Base-by-base conservation (phyloP, 163 green algal genomes). In the Volvox carteri region DNA sequence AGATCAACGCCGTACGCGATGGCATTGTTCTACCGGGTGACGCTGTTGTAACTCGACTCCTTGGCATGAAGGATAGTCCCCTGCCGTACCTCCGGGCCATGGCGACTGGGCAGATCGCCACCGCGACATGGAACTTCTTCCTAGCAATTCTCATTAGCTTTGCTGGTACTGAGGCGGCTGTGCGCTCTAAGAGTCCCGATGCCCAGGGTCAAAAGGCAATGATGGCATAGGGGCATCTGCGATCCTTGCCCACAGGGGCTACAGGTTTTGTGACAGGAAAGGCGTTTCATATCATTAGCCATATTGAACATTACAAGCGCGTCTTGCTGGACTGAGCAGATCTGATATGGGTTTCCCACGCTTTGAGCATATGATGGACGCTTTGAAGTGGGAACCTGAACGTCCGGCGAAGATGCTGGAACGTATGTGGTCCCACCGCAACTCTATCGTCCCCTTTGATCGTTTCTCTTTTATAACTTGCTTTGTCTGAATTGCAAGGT, bases 91-190 rank as follows among this genome's bases (percentile, higher is more conserved):
- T 86, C 5, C 58, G 60, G 0, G 78, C 78, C 3, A 23, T 78
- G 14, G 78, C 60, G 28, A 41, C 58, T 2, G 78, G 78, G 9
- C 78, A 78, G 44, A 46, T 86, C 11, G 25, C 78, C 4, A 50
- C 41, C 4, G 78, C 78, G 1, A 73, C 78, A 3, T 78, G 58
- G 60, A 86, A 86, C 41, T 78, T 86, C n/a, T 50, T 86, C 14
- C 41, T 86, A 1, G 78, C 42, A 9, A 78, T 86, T 42, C n/a
- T 77, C 8, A 35, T 86, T 33, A 19, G 60, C 58, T 23, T 67
- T 12, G 60, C 58, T 0, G 78, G 58, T 14, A 67, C 78, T 23
- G 35, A 33, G 14, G 7, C n/a, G 14, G n/a, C n/a, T n/a, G n/a
- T n/a, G n/a, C n/a, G n/a, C n/a, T 30, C 75, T 19, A 58, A 58